Conservation (phyloP, 805 yeast genomes). For the Maudiozyma turicensis region DNA sequence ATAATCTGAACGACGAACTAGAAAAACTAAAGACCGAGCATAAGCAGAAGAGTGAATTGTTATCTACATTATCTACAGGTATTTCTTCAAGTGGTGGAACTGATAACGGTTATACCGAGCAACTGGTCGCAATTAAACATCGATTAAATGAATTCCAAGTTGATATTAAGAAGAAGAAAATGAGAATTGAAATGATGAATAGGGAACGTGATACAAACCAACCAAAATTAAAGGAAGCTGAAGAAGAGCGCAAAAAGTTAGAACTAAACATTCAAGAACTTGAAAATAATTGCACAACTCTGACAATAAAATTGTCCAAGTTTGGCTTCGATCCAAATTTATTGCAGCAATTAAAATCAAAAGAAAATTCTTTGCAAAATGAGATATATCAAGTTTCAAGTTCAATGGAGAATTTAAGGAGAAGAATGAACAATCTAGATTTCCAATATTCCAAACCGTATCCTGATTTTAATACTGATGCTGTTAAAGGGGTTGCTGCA, state of each 20-base stretch:
- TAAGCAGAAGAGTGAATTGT: conserved; percentile 60
- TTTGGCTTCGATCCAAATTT: conserved; percentile 49
- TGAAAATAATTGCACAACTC: conserved; percentile 28
- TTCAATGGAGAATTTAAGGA: conserved; percentile 45
- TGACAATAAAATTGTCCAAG: conserved; percentile 36
- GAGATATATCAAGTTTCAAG: conserved; percentile 36
- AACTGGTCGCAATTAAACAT: conserved; percentile 53
- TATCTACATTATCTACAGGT: conserved; percentile 79
- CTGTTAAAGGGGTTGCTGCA: conserved; percentile 85
- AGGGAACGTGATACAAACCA: conserved; percentile 39
- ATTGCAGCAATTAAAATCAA: conserved; percentile 35
- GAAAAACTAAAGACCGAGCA: conserved; percentile 37
- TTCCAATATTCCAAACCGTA: conserved; percentile 62
- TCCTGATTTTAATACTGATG: conserved; percentile 44
- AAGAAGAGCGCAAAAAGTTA: conserved; percentile 35
- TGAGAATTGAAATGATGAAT: conserved; percentile 49
- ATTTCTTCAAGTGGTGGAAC: conserved; percentile 72
- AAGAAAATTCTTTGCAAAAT: conserved; percentile 36
- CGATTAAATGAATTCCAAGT: conserved; percentile 45
- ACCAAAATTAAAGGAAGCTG: conserved; percentile 45
- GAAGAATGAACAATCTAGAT: conserved; percentile 64
- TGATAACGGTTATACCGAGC: conserved; percentile 69
- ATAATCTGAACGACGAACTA: conserved; percentile 35
- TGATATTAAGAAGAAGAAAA: conserved; percentile 45
- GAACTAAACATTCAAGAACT: conserved; percentile 32